Evolutionary conservation across 2,329 filamentous ascomycete species (phyloP).

Genomic region (Aspergillus sp.): DNA sequence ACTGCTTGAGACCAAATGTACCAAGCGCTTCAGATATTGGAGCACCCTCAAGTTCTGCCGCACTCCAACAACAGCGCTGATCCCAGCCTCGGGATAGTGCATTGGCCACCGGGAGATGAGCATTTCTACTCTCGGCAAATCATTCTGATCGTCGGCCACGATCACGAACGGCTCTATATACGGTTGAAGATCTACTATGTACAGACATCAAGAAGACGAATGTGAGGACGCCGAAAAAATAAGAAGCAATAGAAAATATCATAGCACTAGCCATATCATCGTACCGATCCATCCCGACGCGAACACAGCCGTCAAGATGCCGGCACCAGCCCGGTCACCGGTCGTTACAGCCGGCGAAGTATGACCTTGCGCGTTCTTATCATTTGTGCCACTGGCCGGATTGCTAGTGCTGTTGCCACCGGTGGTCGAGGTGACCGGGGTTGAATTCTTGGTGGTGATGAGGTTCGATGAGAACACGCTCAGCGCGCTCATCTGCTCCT

Average conservation of each 20-base stretch:
- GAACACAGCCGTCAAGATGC: constrained; percentile 27
- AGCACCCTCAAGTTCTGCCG: too few species aligned
- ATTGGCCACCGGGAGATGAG: background rate
- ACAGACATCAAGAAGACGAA: background rate
- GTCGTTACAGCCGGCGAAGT: constrained; percentile 20
- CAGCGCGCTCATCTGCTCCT: constrained; percentile 37
- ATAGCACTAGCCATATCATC: constrained; percentile 11
- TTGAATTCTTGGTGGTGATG: constrained; percentile 15
- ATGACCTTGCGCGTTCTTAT: constrained; percentile 6
- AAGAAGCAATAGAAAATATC: background rate
- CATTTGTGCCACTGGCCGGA: constrained; percentile 33
- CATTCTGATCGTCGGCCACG: background rate
- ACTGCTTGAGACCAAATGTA: too few species aligned
- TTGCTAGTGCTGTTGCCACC: constrained; percentile 54
- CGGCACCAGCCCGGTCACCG: constrained; percentile 31
- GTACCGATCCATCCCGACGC: constrained; percentile 19
- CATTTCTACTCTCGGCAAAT: too few species aligned
- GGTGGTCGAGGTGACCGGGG: constrained; percentile 40
- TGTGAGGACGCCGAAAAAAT: background rate
- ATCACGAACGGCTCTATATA: background rate
- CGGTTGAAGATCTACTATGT: background rate
- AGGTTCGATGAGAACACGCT: constrained; percentile 29
- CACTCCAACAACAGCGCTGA: background rate
- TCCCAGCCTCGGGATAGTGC: background rate
- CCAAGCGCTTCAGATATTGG: too few species aligned